phyloP scores from a whole-genome alignment of 805 yeast genomes.

The Lipomyces spencermartinsiae region DNA sequence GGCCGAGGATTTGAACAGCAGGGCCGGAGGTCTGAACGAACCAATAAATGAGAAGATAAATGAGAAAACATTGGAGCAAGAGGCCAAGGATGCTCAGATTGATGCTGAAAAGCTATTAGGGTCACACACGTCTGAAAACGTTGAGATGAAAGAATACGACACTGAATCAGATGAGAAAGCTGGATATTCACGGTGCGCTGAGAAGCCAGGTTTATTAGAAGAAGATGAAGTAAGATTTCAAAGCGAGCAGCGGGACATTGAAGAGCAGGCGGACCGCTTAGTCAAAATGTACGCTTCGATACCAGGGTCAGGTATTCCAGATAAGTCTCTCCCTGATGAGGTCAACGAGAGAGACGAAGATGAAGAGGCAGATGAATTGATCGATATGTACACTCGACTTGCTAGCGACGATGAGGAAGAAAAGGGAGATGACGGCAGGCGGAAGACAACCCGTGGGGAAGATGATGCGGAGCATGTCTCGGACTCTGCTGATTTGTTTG shows the following conservation, averaged over 20 bases:
- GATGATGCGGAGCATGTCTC: constrained; percentile 1
- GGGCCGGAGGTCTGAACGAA: background rate
- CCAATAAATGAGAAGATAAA: background rate
- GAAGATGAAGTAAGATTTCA: constrained; percentile 9
- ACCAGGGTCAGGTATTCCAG: constrained; percentile 15
- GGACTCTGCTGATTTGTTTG: constrained; percentile 14
- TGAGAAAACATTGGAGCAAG: constrained; percentile 4
- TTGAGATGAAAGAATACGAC: background rate
- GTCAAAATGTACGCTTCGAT: constrained; percentile 24
- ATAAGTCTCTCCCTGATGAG: background rate
- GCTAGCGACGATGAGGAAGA: constrained; percentile 27
- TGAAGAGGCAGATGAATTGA: constrained; percentile 31
- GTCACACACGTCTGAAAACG: background rate
- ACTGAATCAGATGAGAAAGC: constrained; percentile 2
- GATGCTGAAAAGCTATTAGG: constrained; percentile 10
- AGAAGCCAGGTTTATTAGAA: background rate
- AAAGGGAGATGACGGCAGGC: constrained; percentile 6
- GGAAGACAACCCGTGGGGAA: background rate
- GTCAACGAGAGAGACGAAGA: constrained; percentile 28
- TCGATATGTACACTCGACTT: constrained; percentile 30
- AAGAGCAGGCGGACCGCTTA: constrained; percentile 30
- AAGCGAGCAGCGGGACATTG: constrained; percentile 28
- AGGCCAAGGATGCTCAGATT: constrained; percentile 4
- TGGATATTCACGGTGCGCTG: background rate
- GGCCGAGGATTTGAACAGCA: constrained; percentile 22